Percentiles rank a stretch among this genome's conserved stretches.
Conservation (phyloP, 2,329 filamentous ascomycete species). For the Juglanconis sp. region DNA sequence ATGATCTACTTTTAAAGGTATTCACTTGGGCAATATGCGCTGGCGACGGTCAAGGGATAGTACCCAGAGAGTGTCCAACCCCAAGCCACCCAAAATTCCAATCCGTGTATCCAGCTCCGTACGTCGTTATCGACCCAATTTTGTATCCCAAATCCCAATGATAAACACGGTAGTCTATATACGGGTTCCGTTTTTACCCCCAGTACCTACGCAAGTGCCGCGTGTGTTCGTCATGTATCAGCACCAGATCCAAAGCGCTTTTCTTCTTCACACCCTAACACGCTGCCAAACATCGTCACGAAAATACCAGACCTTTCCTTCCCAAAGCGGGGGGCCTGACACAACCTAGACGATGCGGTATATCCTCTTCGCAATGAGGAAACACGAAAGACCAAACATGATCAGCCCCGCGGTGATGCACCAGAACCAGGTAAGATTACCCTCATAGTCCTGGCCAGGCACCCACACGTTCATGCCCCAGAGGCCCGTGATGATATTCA, state of each 20-base stretch:
- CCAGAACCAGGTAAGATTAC: conserved; percentile 72
- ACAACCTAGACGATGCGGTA: conserved; percentile 67
- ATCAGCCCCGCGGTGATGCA: conserved; percentile 72
- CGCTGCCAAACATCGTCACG: too few relatives aligned
- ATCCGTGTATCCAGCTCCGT: background rate
- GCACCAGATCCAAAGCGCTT: background rate
- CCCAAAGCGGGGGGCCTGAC: background rate
- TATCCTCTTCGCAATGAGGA: conserved; percentile 76
- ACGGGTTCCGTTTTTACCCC: background rate
- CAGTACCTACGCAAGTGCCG: background rate
- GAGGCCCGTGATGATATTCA: conserved; percentile 98
- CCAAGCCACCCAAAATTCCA: background rate
- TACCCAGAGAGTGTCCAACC: background rate
- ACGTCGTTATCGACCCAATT: background rate
- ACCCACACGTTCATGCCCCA: conserved; percentile 99
- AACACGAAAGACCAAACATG: conserved; percentile 76
- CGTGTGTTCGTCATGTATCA: too few relatives aligned
- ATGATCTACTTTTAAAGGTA: too few relatives aligned
- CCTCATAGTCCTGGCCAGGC: conserved; percentile 81
- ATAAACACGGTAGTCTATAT: background rate
- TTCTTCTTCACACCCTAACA: too few relatives aligned
- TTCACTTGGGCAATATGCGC: too few relatives aligned
- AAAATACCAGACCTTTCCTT: too few relatives aligned
- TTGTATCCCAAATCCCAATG: too few relatives aligned
- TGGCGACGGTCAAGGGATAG: too few relatives aligned